These are phyloP conservation scores for Nigrospora oryzae DNA, from an alignment of 2,329 filamentous ascomycete species.

Conservation along the genomic window DNA sequence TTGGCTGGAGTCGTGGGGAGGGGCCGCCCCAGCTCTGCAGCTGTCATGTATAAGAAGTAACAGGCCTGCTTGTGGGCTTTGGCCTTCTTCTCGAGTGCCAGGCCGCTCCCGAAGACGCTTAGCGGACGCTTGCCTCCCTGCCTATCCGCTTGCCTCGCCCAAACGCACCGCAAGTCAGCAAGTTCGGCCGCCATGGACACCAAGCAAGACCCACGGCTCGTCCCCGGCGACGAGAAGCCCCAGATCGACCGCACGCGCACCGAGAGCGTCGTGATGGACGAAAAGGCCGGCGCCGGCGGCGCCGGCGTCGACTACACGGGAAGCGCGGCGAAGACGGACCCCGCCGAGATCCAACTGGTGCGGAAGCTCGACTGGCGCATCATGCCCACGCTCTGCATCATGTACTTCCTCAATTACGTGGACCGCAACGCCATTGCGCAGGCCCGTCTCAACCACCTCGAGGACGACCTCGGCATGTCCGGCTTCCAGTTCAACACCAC, in stretches of 20 bases:
- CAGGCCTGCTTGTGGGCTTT: no score
- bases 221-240: no score
- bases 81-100: no score
- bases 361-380: constrained; percentile 25
- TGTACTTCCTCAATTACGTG: constrained; percentile 21
- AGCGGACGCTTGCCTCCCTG: no score
- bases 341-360: constrained; percentile 25
- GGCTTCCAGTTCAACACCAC: constrained; percentile 27
- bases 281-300: not conserved
- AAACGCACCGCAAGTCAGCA: no score
- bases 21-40: no score
- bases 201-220: no score
- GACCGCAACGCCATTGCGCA: constrained; percentile 38
- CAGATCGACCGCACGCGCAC: not conserved
- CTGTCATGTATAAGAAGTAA: no score
- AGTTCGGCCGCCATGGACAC: no score
- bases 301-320: not conserved
- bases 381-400: constrained; percentile 25
- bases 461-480: constrained; percentile 26
- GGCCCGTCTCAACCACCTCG: constrained; percentile 29
- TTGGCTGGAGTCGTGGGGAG: no score
- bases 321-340: constrained; percentile 19
- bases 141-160: no score
- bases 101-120: no score
- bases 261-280: not conserved